Conservation (phyloP, 2,329 filamentous ascomycete species). For the Ophiosphaerella korrae region DNA sequence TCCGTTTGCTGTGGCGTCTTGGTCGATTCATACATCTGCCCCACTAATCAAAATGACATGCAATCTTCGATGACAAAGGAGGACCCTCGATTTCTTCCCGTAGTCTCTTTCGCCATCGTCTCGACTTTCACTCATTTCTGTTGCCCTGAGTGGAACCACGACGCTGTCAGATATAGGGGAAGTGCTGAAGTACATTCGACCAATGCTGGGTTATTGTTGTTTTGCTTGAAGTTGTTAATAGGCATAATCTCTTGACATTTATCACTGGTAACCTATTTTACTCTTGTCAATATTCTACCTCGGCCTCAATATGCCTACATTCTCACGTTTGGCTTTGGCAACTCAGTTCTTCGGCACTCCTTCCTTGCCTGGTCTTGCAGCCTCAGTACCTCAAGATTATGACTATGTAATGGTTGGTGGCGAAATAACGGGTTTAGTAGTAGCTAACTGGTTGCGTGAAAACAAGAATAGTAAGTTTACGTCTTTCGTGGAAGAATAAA, state of each 20-base stretch:
- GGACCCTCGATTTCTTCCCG: too few species aligned
- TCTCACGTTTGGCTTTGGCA: slow-evolving; percentile 32
- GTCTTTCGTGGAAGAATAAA: background rate
- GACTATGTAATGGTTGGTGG: slow-evolving; percentile 43
- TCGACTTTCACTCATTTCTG: background rate
- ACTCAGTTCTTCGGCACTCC: slow-evolving; percentile 29
- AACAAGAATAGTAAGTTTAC: slow-evolving; percentile 23
- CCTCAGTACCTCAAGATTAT: slow-evolving; percentile 18
- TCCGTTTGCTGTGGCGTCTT: too few species aligned
- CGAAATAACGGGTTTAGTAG: slow-evolving; percentile 35
- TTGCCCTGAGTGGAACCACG: background rate
- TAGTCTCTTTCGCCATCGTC: background rate
- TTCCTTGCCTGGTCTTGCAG: slow-evolving; percentile 22
- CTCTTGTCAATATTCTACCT: slow-evolving; percentile 21
- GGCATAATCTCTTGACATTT: slow-evolving; percentile 7
- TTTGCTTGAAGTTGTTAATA: slow-evolving; percentile 24
- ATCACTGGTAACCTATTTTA: slow-evolving; percentile 7
- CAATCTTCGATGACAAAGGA: too few species aligned
- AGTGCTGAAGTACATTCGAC: slow-evolving; percentile 13
- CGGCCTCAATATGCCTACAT: slow-evolving; percentile 27
- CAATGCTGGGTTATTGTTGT: slow-evolving; percentile 15
- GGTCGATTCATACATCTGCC: too few species aligned
- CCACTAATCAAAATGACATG: too few species aligned
- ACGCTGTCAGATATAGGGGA: slow-evolving; percentile 1
- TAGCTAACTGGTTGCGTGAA: slow-evolving; percentile 35